Percentiles rank a stretch among this genome's conserved stretches.
phyloP scores from a whole-genome alignment of 441 rosid genomes.

The Gossypium schwendimanii region DNA sequence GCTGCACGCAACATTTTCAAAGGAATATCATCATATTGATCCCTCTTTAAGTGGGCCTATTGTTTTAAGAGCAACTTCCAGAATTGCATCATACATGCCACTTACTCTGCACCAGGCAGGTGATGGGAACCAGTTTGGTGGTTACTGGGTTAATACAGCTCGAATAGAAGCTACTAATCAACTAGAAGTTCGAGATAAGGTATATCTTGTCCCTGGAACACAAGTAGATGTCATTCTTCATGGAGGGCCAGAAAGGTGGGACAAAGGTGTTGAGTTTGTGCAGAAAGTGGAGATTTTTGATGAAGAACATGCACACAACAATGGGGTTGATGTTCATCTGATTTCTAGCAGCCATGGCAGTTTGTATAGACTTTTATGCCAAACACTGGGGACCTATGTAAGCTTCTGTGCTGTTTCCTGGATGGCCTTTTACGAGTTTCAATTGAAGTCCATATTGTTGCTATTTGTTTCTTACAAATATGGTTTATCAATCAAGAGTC shows the following conservation, averaged over 20 bases:
- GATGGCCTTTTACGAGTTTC: neutral
- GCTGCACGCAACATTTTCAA: conserved; percentile 65
- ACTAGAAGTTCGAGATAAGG: conserved; percentile 39
- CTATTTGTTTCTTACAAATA: neutral
- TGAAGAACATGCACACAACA: conserved; percentile 29
- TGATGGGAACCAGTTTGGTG: conserved; percentile 86
- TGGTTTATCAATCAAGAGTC: conserved; percentile 5
- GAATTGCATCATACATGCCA: conserved; percentile 75
- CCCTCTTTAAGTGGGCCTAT: conserved; percentile 44
- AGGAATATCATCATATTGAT: conserved; percentile 56
- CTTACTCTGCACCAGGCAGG: conserved; percentile 57
- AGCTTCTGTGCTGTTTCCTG: conserved; percentile 28
- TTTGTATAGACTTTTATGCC: conserved; percentile 60
- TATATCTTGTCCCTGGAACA: conserved; percentile 86
- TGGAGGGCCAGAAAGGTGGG: conserved; percentile 96
- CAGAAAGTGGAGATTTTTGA: conserved; percentile 48
- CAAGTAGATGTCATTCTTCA: conserved; percentile 57
- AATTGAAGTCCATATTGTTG: neutral
- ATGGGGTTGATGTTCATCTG: conserved; percentile 39
- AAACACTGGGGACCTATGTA: conserved; percentile 61
- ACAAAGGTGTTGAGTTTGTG: conserved; percentile 43
- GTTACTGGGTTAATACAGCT: conserved; percentile 63
- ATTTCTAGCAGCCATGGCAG: conserved; percentile 35
- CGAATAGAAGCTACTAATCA: conserved; percentile 39
- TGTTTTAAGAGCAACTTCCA: conserved; percentile 62